A percentile compares a stretch with the other conserved stretches of the same genome.
These are phyloP conservation scores for Candida cerambycidarum DNA, from an alignment of 805 yeast genomes.

Conservation along the genomic window DNA sequence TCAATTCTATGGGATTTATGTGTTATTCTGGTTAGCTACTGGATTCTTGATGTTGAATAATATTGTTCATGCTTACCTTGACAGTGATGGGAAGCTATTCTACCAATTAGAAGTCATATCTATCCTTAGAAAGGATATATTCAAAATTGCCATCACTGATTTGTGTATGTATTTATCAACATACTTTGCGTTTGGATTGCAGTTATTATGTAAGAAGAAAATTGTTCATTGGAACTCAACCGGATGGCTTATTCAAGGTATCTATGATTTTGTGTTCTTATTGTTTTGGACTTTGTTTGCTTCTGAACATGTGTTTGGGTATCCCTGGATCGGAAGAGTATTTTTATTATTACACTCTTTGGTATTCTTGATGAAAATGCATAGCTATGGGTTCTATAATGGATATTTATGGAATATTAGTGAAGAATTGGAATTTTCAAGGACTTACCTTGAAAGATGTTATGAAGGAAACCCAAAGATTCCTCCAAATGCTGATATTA, in stretches of 20 bases:
- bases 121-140: slow-evolving; percentile 59
- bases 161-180: slow-evolving; percentile 67
- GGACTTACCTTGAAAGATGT: slow-evolving; percentile 41
- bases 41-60: slow-evolving; percentile 55
- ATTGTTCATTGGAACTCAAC: slow-evolving; percentile 56
- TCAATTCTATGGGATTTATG: slow-evolving; percentile 75
- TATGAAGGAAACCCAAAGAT: slow-evolving; percentile 23
- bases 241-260: slow-evolving; percentile 65
- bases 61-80: slow-evolving; percentile 51
- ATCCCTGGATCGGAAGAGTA: slow-evolving; percentile 90
- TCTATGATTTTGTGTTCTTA: slow-evolving; percentile 55
- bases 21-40: slow-evolving; percentile 73
- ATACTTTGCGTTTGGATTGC: slow-evolving; percentile 62
- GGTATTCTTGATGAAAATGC: slow-evolving; percentile 92
- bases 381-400: slow-evolving; percentile 87
- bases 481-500: slow-evolving; percentile 25
- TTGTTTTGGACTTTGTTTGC: slow-evolving; percentile 56
- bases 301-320: slow-evolving; percentile 43
- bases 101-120: slow-evolving; percentile 53
- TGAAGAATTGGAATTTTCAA: slow-evolving; percentile 54
- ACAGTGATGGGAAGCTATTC: slow-evolving; percentile 39
- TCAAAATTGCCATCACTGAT: slow-evolving; percentile 73
- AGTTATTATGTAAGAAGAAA: slow-evolving; percentile 47
- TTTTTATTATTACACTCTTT: slow-evolving; percentile 80
- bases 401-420: slow-evolving; percentile 78